Percentiles rank a stretch among this genome's conserved stretches.
These are phyloP conservation scores for Penicillium sp. DNA, from an alignment of 2,329 filamentous ascomycete species.

Conservation along the genomic window DNA sequence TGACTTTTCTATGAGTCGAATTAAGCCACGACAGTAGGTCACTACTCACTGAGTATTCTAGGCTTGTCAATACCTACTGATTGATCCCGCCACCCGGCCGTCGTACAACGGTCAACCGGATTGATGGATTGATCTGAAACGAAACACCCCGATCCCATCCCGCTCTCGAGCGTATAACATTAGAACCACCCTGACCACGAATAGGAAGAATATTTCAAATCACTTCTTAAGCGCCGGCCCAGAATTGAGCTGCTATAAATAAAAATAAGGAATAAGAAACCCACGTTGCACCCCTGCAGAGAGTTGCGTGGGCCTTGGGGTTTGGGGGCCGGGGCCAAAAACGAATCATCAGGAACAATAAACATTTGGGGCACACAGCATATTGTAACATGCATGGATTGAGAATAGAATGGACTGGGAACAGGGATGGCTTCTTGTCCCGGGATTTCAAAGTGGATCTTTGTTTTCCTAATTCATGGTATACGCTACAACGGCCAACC, in stretches of 20 bases:
- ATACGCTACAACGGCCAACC: constrained; percentile 2
- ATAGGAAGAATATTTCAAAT: neutral
- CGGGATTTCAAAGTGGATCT: neutral
- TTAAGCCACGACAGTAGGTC: neutral
- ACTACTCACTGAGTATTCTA: no score
- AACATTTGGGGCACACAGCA: neutral
- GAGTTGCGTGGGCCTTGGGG: neutral
- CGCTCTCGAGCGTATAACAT: neutral
- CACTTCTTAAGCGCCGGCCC: neutral
- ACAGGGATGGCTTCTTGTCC: neutral
- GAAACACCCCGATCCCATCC: neutral
- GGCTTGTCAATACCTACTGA: neutral
- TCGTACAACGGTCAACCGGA: neutral
- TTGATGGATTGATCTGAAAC: neutral
- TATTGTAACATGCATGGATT: no score
- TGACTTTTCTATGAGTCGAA: neutral
- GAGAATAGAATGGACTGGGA: neutral
- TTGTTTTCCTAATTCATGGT: constrained; percentile 6
- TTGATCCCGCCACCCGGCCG: neutral
- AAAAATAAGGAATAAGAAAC: constrained; percentile 24
- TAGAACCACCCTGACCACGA: neutral
- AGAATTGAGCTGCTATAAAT: constrained; percentile 10
- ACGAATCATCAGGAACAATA: neutral
- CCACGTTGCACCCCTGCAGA: constrained; percentile 24
- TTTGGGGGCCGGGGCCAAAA: neutral